Evolutionary conservation across 306 rosid species (phyloP).

Genomic region (Clitoria ternatea): DNA sequence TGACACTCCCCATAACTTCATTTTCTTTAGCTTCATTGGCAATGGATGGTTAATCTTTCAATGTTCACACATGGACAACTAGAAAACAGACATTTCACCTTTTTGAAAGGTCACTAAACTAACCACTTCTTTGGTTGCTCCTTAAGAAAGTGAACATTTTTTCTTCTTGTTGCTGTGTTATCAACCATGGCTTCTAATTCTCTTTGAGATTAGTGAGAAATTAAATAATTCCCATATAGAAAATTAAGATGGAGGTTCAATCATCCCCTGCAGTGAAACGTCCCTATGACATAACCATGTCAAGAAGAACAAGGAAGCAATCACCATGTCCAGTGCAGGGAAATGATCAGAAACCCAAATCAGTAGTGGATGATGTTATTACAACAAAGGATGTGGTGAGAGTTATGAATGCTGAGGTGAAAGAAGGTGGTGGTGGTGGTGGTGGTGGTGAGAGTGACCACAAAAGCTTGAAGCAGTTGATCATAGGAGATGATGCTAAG

Average conservation of each 20-base stretch:
- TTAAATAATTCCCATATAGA: not conserved
- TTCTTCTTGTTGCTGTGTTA: not conserved
- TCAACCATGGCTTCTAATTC: constrained; percentile 14
- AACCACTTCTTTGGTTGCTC: constrained; percentile 44
- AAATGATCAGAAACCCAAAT: constrained; percentile 23
- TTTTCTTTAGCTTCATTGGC: constrained; percentile 14
- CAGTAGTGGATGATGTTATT: not conserved
- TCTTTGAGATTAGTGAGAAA: not conserved
- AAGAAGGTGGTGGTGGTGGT: constrained; percentile 28
- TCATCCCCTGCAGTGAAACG: constrained; percentile 38
- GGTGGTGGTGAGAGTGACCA: constrained; percentile 38
- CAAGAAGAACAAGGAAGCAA: constrained; percentile 71
- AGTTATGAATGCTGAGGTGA: not conserved
- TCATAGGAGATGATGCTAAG: constrained; percentile 36
- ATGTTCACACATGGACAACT: constrained; percentile 25
- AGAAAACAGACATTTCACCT: constrained; percentile 57
- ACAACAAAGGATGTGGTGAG: not conserved
- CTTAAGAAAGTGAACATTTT: constrained; percentile 41
- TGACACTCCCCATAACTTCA: constrained; percentile 19
- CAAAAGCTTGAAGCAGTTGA: constrained; percentile 74
- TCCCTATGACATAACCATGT: constrained; percentile 71
- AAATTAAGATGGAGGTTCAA: constrained; percentile 57
- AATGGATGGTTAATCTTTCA: constrained; percentile 41
- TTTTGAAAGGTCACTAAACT: constrained; percentile 48
- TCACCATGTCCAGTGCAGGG: not conserved